A percentile compares a stretch with the other conserved stretches of the same genome.
phyloP scores from a whole-genome alignment of 2,329 filamentous ascomycete genomes.

The Aspergillus proliferans region DNA sequence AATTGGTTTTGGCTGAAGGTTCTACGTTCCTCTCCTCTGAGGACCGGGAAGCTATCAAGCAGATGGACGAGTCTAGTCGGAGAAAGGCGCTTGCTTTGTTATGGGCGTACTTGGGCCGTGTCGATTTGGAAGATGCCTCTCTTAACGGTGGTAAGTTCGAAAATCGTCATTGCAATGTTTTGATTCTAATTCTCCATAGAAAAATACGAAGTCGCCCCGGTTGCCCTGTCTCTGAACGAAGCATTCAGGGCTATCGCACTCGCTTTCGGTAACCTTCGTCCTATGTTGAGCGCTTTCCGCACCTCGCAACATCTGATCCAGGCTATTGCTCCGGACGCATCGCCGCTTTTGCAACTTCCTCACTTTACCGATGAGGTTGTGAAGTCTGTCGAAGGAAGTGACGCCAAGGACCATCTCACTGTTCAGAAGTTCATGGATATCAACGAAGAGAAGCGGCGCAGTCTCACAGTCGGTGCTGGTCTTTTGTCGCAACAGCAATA shows the following conservation, averaged over 20 bases:
- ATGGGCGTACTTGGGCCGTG: conserved; percentile 89
- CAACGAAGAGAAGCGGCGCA: conserved; percentile 66
- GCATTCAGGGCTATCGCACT: conserved; percentile 82
- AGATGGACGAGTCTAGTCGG: conserved; percentile 71
- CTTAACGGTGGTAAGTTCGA: conserved; percentile 57
- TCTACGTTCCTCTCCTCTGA: conserved; percentile 58
- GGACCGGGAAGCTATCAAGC: conserved; percentile 69
- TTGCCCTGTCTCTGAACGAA: conserved; percentile 77
- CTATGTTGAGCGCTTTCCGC: conserved; percentile 74
- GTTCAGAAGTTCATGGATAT: conserved; percentile 87
- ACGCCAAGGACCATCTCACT: conserved; percentile 64
- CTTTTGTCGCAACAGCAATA: conserved; percentile 74
- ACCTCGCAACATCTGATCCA: conserved; percentile 84
- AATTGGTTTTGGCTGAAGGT: conserved; percentile 63
- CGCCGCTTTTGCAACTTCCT: conserved; percentile 86
- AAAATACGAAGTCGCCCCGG: conserved; percentile 84
- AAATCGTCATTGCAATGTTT: not conserved
- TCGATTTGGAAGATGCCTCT: conserved; percentile 71
- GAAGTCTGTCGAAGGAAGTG: conserved; percentile 47
- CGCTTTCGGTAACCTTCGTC: conserved; percentile 75
- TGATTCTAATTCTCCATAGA: conserved; percentile 36
- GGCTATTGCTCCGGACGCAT: conserved; percentile 73
- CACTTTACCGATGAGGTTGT: conserved; percentile 64
- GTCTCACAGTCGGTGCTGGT: conserved; percentile 60
- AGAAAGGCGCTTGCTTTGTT: conserved; percentile 83